Conservation (phyloP, 2,329 filamentous ascomycete genomes). For the Cladophialophora bantiana region DNA sequence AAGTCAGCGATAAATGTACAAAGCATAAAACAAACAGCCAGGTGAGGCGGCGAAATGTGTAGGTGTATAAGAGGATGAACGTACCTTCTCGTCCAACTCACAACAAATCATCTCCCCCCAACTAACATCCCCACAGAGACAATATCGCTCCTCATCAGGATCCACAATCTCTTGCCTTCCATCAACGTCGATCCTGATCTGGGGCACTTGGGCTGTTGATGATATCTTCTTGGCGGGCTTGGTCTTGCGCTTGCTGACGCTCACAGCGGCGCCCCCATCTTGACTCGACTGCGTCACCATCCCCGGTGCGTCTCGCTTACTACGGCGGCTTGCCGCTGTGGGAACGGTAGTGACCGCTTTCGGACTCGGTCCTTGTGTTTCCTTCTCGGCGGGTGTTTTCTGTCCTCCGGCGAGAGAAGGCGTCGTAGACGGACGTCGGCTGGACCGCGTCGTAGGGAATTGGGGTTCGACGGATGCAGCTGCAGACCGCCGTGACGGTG, state of each 20-base stretch:
- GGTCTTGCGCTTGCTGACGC: constrained; percentile 65
- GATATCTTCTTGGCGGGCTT: constrained; percentile 54
- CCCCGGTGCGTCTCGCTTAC: constrained; percentile 66
- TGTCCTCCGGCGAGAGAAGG: constrained; percentile 38
- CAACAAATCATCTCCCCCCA: constrained; percentile 72
- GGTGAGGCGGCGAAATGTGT: background rate
- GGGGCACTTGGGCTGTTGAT: constrained; percentile 37
- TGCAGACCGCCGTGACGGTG: constrained; percentile 40
- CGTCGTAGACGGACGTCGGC: constrained; percentile 34
- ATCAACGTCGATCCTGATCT: constrained; percentile 56
- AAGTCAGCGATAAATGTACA: constrained; percentile 4
- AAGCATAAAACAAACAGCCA: background rate
- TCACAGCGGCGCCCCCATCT: constrained; percentile 67
- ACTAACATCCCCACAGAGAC: constrained; percentile 68
- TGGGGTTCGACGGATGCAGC: constrained; percentile 37
- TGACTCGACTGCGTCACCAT: constrained; percentile 62
- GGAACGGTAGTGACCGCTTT: constrained; percentile 42
- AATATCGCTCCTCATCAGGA: constrained; percentile 69
- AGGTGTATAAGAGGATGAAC: constrained; percentile 21
- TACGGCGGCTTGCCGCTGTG: constrained; percentile 54
- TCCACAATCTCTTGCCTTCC: constrained; percentile 62
- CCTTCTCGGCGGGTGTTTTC: constrained; percentile 50
- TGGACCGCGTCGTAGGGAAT: constrained; percentile 21
- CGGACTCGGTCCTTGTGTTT: constrained; percentile 43
- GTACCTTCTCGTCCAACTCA: constrained; percentile 64